Evolutionary conservation across 108 stramenopile genomes (phyloP), one percentile per base, ranked within the genome.

Genomic region (Nannochloropsis granulata): DNA sequence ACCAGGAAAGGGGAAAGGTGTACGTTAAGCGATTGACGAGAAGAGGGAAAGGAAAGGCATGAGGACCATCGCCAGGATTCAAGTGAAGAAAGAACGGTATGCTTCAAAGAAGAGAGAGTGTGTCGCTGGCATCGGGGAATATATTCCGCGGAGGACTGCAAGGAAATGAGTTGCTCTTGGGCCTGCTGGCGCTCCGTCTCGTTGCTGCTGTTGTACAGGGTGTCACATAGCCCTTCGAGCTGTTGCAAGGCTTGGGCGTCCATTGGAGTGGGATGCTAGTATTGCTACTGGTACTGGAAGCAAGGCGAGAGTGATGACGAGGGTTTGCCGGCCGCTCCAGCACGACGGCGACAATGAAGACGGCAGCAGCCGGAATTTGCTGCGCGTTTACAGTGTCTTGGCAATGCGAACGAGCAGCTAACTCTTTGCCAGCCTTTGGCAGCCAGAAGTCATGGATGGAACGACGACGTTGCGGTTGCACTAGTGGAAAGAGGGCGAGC

Each of bases 111-210:
- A 34, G 34, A 34, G 1, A 34, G 34, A 95, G 83, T 96, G 93
- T 8, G 95, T 94, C 12, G 94, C 90, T 98, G 97, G 84, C 96
- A 97, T 87, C 96, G 96, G 45, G 97, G 97, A 89, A 98, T 98
- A 89, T 92, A 96, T 83, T 96, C 94, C 12, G 96, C 94, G 11
- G 94, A 93, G 71, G 91, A 91, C 88, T 96, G 96, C 81, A 98
- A 91, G 87, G 93, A 93, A 56, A 98, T 90, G 78, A 98, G 93
- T 56, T 87, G 86, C 82, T 90, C 88, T 82, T 90, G 90, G n/a
- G 90, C 90, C 43, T 88, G 85, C 21, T 56, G 34, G 12, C 90
- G 93, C 88, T 78, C 92, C 88, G 83, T 89, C 85, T 85, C 78
- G 78, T 91, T 91, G 24, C 86, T 45, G 44, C 89, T 90, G 81